These are phyloP conservation scores for Exophiala phaeomuriformis DNA, from an alignment of 2,329 filamentous ascomycete species.

Conservation along the genomic window DNA sequence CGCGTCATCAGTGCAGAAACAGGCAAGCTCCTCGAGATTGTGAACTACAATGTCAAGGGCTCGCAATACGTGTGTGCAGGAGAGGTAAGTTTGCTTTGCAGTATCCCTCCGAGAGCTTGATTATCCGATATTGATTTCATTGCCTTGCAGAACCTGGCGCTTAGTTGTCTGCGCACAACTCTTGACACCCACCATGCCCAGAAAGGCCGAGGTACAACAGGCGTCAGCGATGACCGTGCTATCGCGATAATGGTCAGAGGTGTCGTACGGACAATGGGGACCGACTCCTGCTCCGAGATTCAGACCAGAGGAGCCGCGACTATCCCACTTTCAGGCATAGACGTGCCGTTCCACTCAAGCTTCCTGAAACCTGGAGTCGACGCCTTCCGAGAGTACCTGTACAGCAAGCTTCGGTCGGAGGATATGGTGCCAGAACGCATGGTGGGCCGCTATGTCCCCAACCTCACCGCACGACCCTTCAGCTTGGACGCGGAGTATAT, in stretches of 20 bases:
- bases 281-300: conserved; percentile 80
- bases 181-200: no score
- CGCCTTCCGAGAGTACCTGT: conserved; percentile 94
- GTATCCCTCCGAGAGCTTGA: conserved; percentile 53
- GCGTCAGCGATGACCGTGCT: no score
- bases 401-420: conserved; percentile 63
- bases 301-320: conserved; percentile 91
- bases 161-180: no score
- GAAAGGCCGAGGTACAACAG: no score
- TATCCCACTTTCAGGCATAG: conserved; percentile 92
- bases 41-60: conserved; percentile 80
- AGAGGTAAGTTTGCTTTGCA: conserved; percentile 33
- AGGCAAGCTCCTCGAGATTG: conserved; percentile 93
- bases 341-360: conserved; percentile 94
- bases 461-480: no score
- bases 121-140: conserved; percentile 82
- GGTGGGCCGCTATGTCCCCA: no score
- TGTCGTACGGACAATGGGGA: conserved; percentile 78
- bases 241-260: conserved; percentile 74
- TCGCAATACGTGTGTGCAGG: conserved; percentile 64
- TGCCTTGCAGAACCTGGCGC: conserved; percentile 70
- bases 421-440: no score
- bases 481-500: no score
- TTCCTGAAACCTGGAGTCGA: conserved; percentile 97
- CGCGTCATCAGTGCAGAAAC: conserved; percentile 91